Evolutionary conservation across 306 rosid genomes (phyloP).

Genomic region (Cucurbita maxima): DNA sequence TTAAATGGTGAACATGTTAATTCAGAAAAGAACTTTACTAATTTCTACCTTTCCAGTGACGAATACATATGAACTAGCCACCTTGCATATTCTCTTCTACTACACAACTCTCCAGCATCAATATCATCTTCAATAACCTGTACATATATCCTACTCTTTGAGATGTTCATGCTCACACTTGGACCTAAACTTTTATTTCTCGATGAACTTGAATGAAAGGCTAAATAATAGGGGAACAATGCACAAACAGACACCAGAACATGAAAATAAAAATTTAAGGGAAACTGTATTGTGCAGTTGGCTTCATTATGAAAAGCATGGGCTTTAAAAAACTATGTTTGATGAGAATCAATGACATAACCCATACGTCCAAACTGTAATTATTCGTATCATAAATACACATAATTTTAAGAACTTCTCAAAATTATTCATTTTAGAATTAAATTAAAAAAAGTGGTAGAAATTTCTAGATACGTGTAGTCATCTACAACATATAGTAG

Average conservation of each 20-base stretch:
- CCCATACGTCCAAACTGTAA: not conserved
- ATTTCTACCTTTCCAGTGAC: slow-evolving; percentile 55
- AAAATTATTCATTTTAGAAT: not conserved
- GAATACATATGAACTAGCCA: slow-evolving; percentile 64
- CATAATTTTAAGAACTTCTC: not conserved
- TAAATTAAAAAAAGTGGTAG: not conserved
- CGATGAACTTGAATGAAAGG: not conserved
- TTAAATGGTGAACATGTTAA: not conserved
- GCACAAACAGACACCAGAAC: not conserved
- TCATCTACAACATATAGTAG: not conserved
- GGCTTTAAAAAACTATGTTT: not conserved
- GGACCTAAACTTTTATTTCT: slow-evolving; percentile 11
- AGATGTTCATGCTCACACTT: slow-evolving; percentile 21
- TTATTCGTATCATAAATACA: not conserved
- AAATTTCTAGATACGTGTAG: not conserved
- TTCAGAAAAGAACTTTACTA: not conserved
- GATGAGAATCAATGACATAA: not conserved
- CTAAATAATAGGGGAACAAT: not conserved
- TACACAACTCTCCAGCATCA: slow-evolving; percentile 67
- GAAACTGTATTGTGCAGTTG: not conserved
- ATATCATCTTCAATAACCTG: slow-evolving; percentile 77
- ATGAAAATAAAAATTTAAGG: not conserved
- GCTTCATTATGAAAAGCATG: not conserved
- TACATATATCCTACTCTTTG: slow-evolving; percentile 32
- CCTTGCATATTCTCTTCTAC: slow-evolving; percentile 83